phyloP scores from a whole-genome alignment of 805 yeast genomes.

The Metschnikowia lochheadii region DNA sequence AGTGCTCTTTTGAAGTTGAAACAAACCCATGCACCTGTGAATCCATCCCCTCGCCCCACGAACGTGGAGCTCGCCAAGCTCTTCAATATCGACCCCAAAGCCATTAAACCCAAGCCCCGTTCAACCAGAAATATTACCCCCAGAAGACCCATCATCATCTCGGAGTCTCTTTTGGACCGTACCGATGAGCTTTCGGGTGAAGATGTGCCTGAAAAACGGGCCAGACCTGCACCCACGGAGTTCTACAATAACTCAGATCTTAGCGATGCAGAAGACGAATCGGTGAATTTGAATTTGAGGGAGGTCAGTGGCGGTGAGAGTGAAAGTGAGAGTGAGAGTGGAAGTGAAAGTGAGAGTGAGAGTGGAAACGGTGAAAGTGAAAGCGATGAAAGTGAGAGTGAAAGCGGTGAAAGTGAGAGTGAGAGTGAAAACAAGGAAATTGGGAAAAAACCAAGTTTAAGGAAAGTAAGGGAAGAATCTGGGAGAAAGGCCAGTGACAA shows the following conservation, averaged over 20 bases:
- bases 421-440: too few species aligned
- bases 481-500: too few species aligned
- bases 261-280: slow-evolving; percentile 2
- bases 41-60: background rate
- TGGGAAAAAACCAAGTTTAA: too few species aligned
- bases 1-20: slow-evolving; percentile 15
- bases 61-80: slow-evolving; percentile 15
- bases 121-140: slow-evolving; percentile 14
- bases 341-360: too few species aligned
- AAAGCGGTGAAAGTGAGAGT: too few species aligned
- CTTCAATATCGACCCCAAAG: slow-evolving; percentile 13
- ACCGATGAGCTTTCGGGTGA: background rate
- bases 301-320: background rate
- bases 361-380: background rate
- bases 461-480: too few species aligned
- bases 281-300: background rate
- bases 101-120: slow-evolving; percentile 14
- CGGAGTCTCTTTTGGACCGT: slow-evolving; percentile 2
- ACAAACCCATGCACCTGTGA: slow-evolving; percentile 6
- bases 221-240: background rate
- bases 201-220: slow-evolving; percentile 1
- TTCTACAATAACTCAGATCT: slow-evolving; percentile 2
- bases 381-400: too few species aligned
- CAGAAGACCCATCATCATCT: slow-evolving; percentile 15
- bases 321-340: too few species aligned